Percentiles rank a stretch among this genome's conserved stretches.
Conservation (phyloP, 768 basidiomycete species). For the Leccinum boreale region DNA sequence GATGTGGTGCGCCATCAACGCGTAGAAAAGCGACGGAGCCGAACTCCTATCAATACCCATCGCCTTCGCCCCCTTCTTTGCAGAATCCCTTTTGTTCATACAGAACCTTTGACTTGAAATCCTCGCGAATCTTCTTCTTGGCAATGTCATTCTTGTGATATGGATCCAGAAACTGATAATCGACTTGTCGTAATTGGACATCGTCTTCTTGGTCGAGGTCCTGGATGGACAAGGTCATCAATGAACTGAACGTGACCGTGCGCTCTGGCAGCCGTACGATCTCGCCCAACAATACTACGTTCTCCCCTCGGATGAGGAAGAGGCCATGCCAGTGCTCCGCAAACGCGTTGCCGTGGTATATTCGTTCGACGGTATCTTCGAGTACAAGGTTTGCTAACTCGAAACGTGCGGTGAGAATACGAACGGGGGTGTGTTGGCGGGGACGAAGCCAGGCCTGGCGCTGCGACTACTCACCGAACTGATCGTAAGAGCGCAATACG, state of each 20-base stretch:
- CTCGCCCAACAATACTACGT: constrained; percentile 95
- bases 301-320: constrained; percentile 95
- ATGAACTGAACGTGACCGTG: constrained; percentile 1
- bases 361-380: constrained; percentile 92
- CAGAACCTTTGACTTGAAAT: constrained; percentile 76
- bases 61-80: constrained; percentile 94
- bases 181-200: constrained; percentile 71
- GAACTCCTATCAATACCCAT: constrained; percentile 65
- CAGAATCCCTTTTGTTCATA: constrained; percentile 87
- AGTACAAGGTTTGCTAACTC: constrained; percentile 90
- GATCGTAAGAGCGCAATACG: constrained; percentile 95
- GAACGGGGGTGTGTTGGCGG: neutral
- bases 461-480: constrained; percentile 71
- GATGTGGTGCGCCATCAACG: constrained; percentile 14
- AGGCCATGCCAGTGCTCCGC: constrained; percentile 88
- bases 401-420: neutral
- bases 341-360: constrained; percentile 85
- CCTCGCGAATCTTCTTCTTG: constrained; percentile 75
- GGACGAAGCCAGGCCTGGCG: neutral
- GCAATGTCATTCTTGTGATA: constrained; percentile 74
- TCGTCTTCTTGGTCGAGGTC: constrained; percentile 94
- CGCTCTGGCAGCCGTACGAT: constrained; percentile 59
- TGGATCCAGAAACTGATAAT: constrained; percentile 64
- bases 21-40: constrained; percentile 10
- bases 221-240: constrained; percentile 37